Evolutionary conservation across 371 early-diverging fungal genomes (phyloP), one percentile per base, ranked within the genome.

Genomic region (Batkoa obscura): DNA sequence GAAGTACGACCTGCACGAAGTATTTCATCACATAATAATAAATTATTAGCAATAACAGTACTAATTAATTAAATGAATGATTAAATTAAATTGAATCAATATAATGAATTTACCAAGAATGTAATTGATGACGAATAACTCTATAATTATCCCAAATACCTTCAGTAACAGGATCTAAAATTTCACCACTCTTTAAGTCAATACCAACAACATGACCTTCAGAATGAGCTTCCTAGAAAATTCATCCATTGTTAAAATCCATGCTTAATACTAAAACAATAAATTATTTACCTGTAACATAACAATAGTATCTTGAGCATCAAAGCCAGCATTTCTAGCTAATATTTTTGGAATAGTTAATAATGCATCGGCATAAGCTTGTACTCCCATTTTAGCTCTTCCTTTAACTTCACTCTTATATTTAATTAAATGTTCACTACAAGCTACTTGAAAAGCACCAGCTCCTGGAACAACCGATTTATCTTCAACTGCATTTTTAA

Each of bases 11-110:
- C 86, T 8, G 86, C 94, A 64, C 96, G 86, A 86, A 99, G 95
- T 78, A 99, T 99, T 73, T 99, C 99, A 73, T 99, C 99, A 23
- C 99, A 98, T 55, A 99, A 78, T 59, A 99, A 73, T 61, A 99
- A 76, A 74, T 94, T 99, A 67, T 90, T 88, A 30, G 99, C 93
- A 66, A 96, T 97, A 36, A 97, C 90, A 51, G 95, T 78, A 60
- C 74, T 70, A 66, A 46, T 23, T 10, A 61, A 58, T 35, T 35
- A 63, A 10, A 34, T 48, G 23, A 53, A 36, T 47, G 52, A 55
- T 54, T 23, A 36, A 31, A 52, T 51, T 45, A 58, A 43, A 23
- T 23, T 23, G 23, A 23, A 23, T 23, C 23, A 23, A 0, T 23
- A 23, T 23, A 50, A 60, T 63, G 66, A 33, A 58, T 64, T 49